Base-by-base conservation (phyloP, 371 early-diverging fungal species). In the Mortierella sp. region DNA sequence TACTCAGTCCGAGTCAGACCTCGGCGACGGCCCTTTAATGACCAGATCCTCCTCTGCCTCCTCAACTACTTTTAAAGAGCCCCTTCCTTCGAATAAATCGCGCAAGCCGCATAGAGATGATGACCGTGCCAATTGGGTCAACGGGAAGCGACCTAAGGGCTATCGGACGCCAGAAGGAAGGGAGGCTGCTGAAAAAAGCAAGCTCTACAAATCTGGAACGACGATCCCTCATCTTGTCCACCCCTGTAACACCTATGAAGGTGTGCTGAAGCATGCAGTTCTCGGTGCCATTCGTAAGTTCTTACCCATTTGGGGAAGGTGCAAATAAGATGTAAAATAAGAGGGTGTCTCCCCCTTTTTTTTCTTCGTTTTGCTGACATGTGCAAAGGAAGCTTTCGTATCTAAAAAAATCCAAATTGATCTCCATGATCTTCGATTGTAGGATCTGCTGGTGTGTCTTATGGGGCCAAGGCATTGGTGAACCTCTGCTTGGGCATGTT, bases 401-500 rank as follows among this genome's bases (percentile, higher is more conserved):
- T 40, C 40, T 40, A 40, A 6, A 9, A 40, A 13, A 40, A 6
- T 40, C 6, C 6, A 43, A 13, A 9, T 58, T 47, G 47, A n/a
- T 47, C n/a, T n/a, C 17, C n/a, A 13, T n/a, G 7, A 22, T 9
- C 40, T 40, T 6, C 6, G 6, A 10, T n/a, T 6, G 37, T 72
- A 78, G 78, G 78, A 5, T 78, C 78, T 2, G 68, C 69, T 12
- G 74, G 73, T 15, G 61, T 79, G 47, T 70, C 63, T 12, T 79
- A 79, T 37, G 79, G 79, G 22, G 19, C 73, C 64, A 79, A 79
- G 40, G 79, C 79, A 35, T 29, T 79, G 66, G 79, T 79, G 31
- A 79, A 79, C 42, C 56, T 79, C 9, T 73, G 72, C n/a, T 66
- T 78, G 72, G 78, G 78, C 35, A 65, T 79, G 79, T 62, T 79